phyloP scores from a whole-genome alignment of 306 rosid genomes.

The Hippophae rhamnoides region DNA sequence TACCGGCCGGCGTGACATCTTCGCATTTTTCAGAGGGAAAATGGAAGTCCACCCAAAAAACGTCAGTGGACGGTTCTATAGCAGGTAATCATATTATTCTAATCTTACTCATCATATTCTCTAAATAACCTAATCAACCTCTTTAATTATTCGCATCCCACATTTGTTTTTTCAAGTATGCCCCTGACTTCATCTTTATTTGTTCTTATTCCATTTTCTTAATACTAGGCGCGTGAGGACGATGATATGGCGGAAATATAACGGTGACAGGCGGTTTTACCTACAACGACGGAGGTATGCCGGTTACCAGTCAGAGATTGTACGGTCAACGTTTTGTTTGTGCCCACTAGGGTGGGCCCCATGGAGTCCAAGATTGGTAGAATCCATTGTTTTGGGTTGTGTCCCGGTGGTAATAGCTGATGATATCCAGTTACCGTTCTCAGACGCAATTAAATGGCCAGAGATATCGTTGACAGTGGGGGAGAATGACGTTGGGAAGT shows the following conservation, averaged over 20 bases:
- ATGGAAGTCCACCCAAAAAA: constrained; percentile 95
- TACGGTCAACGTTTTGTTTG: constrained; percentile 65
- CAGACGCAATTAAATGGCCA: constrained; percentile 54
- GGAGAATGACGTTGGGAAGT: constrained; percentile 59
- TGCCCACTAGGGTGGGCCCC: constrained; percentile 99
- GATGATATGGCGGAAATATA: constrained; percentile 59
- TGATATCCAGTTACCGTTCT: constrained; percentile 64
- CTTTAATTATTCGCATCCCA: neutral
- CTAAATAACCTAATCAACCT: neutral
- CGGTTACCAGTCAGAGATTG: constrained; percentile 88
- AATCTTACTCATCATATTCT: neutral
- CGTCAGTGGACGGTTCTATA: constrained; percentile 82
- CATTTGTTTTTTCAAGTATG: neutral
- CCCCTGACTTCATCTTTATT: constrained; percentile 2
- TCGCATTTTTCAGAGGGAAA: constrained; percentile 85
- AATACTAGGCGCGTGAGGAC: constrained; percentile 66
- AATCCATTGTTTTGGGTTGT: constrained; percentile 74
- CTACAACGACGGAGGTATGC: constrained; percentile 55
- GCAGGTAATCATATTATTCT: constrained; percentile 56
- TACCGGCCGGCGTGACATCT: constrained; percentile 56
- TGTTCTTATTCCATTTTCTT: no score
- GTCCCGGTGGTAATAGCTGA: constrained; percentile 89
- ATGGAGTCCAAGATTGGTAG: constrained; percentile 92
- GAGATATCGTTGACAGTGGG: constrained; percentile 71
- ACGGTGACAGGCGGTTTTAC: constrained; percentile 59